A percentile compares a stretch with the other conserved stretches of the same genome.
Conservation (phyloP, 2,329 filamentous ascomycete species). For the Aspergillus candidus region DNA sequence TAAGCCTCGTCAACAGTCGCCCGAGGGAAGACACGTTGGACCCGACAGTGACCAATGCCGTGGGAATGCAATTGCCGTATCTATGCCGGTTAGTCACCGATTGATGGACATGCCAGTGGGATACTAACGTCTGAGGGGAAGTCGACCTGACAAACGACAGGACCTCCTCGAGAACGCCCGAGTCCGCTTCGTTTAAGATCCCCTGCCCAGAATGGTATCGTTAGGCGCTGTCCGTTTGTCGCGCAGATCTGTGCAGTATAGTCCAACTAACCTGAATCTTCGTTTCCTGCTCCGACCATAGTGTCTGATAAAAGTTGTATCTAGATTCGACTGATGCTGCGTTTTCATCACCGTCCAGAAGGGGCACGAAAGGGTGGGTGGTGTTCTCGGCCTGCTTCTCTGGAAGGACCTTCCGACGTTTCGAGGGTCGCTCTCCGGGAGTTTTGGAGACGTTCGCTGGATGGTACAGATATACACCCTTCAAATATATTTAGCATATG, state of each 20-base stretch:
- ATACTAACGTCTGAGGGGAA: slow-evolving; percentile 31
- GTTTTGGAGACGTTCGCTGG: slow-evolving; percentile 40
- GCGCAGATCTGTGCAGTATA: not conserved
- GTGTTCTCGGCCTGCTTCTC: slow-evolving; percentile 14
- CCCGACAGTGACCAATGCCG: slow-evolving; percentile 38
- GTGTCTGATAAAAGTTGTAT: slow-evolving; percentile 31
- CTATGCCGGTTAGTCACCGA: slow-evolving; percentile 16
- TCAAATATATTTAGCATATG: slow-evolving; percentile 15
- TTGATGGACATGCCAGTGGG: not conserved
- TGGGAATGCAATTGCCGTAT: slow-evolving; percentile 36
- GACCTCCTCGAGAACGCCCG: slow-evolving; percentile 33
- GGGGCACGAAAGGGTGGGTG: slow-evolving; percentile 29
- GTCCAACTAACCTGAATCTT: slow-evolving; percentile 32
- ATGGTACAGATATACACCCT: slow-evolving; percentile 60
- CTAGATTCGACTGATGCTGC: slow-evolving; percentile 28
- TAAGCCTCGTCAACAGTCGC: slow-evolving; percentile 33
- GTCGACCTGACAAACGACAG: slow-evolving; percentile 32
- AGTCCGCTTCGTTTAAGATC: slow-evolving; percentile 36
- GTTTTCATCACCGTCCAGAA: slow-evolving; percentile 36
- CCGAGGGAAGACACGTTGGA: slow-evolving; percentile 40
- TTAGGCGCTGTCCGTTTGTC: slow-evolving; percentile 7
- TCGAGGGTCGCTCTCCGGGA: slow-evolving; percentile 44
- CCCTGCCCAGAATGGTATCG: slow-evolving; percentile 12
- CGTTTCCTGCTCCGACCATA: slow-evolving; percentile 35
- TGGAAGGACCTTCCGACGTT: slow-evolving; percentile 52